Evolutionary conservation across 192 early-diverging fungal species (phyloP).

Genomic region (Coemansia sp.): DNA sequence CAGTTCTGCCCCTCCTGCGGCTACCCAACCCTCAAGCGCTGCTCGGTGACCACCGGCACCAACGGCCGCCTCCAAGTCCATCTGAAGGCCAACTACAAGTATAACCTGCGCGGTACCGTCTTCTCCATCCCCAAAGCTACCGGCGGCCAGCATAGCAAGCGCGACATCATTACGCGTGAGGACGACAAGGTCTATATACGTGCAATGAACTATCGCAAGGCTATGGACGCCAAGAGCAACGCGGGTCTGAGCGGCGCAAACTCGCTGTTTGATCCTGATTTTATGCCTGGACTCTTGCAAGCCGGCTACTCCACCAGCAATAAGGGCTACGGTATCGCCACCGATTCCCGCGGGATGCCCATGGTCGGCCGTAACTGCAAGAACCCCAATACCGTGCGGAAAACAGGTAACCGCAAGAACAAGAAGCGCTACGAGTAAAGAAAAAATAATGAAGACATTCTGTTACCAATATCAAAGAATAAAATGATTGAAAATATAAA

Average conservation of each 20-base stretch:
- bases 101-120: slow-evolving; percentile 87
- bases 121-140: slow-evolving; percentile 85
- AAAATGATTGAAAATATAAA: neutral
- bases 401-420: slow-evolving; percentile 65
- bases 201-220: slow-evolving; percentile 40
- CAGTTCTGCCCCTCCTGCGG: slow-evolving; percentile 96
- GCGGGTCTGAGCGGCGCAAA: slow-evolving; percentile 26
- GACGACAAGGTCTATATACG: slow-evolving; percentile 85
- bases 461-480: neutral
- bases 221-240: slow-evolving; percentile 32
- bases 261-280: slow-evolving; percentile 49
- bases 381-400: slow-evolving; percentile 68
- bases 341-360: slow-evolving; percentile 65
- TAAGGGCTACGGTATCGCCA: slow-evolving; percentile 62
- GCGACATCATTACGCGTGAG: slow-evolving; percentile 83
- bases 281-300: slow-evolving; percentile 35
- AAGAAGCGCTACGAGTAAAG: slow-evolving; percentile 43
- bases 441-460: neutral
- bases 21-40: slow-evolving; percentile 82
- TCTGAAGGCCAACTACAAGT: slow-evolving; percentile 89
- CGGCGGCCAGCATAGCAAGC: slow-evolving; percentile 72
- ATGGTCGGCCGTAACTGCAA: slow-evolving; percentile 69
- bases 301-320: slow-evolving; percentile 38
- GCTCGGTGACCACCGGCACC: slow-evolving; percentile 77
- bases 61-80: slow-evolving; percentile 82